Base-by-base conservation (phyloP, 805 yeast species). In the Barnettozyma wickerhamii region DNA sequence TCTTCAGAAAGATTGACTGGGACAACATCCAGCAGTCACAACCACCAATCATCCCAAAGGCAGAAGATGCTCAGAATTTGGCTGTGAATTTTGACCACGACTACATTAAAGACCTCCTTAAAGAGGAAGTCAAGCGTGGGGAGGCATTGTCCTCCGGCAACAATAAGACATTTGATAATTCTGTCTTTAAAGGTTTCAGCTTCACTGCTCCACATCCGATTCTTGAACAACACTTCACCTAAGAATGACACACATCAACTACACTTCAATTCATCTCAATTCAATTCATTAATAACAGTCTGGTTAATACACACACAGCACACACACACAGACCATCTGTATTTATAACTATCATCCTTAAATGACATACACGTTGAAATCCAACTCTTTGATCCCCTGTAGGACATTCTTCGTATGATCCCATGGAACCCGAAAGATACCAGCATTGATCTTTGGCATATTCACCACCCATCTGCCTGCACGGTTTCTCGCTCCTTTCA, bases 391-490 rank as follows among this genome's bases (percentile, higher is more conserved):
- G 18, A 58, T 43, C 18, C 63, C 52, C 14, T 60, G 42, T 42
- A 87, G 53, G 0, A 74, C 74, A 13, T 44, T 51, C 54, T 79
- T 91, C 0, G 95, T 85, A 10, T 69, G 48, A 12, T 67, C 71
- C 95, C 95, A 86, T 0, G 95, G 93, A 7, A 84, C 89, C 1
- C 72, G 72, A 58, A 86, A 87, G 3, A 87, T 74, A 0, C 95
- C 95, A 23, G 91, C 74, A 51, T 87, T 87, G 49, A 87, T 86
- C 58, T 73, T 72, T 18, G 95, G 95, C 83, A 87, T 75, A 47
- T 71, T 70, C 3, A 85, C 53, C 0, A 59, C 56, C 13, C 56
- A 47, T 12, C 45, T 35, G 3, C 56, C 52, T 10, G 9, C 27
- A 10, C 20, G 20, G 38, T 39, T 21, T 42, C 19, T 38, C 7